Evolutionary conservation across 1,284 basidiomycete genomes (phyloP), one percentile per base, ranked within the genome.

Genomic region (Rhizoctonia solani): DNA sequence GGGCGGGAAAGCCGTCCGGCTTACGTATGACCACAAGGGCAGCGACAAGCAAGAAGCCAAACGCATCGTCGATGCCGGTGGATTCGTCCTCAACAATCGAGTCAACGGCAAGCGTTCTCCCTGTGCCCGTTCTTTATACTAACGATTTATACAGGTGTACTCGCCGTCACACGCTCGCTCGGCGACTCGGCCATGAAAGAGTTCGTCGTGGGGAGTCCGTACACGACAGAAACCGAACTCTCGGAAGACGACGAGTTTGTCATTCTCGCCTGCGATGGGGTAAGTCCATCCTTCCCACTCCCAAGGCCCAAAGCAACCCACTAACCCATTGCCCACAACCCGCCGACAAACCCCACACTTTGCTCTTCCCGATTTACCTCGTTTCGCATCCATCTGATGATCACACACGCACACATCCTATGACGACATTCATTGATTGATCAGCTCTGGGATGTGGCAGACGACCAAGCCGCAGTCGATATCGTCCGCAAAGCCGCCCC

Each of bases 171-270:
- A 16, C 84, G 97, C 55, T 96, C 94, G 72, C 81, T 99, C 47
- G 97, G 97, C 52, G 97, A 99, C 76, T 91, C 93, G 0, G 92
- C 94, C 5, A 99, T 99, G 96, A 99, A 99, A 78, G 96, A 99
- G 74, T 99, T 97, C 75, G 96, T 99, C 6, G 96, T 99, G 47
- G 97, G 97, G 0, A 86, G 93, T 39, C 97, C 97, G 9, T 99
- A 98, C 77, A 99, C 97, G 14, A 99, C 97, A 16, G 95, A 98
- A 77, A 98, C 96, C 4, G 88, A 89, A 70, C 80, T 99, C 19
- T 89, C 87, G 65, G 87, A 92, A 11, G 89, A 93, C 9, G 97
- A 99, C 76, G 93, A 97, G 75, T 95, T 96, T 78, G 76, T 99
- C 67, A 94, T 99, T 71, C 82, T 99, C 65, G 97, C 97, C 29